Conservation (phyloP, 192 early-diverging fungal genomes). For the Coemansia sp. region DNA sequence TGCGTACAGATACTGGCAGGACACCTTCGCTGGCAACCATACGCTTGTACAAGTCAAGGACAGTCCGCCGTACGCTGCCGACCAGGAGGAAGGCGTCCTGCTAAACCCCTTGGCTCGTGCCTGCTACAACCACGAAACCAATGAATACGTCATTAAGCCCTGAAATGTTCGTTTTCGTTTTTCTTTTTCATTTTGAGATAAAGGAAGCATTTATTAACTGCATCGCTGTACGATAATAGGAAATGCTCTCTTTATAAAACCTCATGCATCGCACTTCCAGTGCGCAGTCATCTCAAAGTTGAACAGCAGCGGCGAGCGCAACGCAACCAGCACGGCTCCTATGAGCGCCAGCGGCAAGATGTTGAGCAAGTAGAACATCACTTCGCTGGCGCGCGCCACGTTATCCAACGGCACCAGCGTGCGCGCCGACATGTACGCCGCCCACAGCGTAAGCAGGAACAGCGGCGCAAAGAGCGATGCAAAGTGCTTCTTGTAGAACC, state of each 20-base stretch:
- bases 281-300: constrained; percentile 38
- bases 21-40: constrained; percentile 26
- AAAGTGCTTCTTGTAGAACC: constrained; percentile 20
- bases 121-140: constrained; percentile 10
- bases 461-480: not conserved
- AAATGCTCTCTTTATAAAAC: no score
- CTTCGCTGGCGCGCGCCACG: constrained; percentile 24
- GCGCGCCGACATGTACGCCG: constrained; percentile 15
- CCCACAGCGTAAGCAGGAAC: constrained; percentile 25
- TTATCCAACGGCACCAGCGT: constrained; percentile 22
- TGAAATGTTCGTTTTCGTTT: no score
- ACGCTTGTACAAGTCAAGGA: constrained; percentile 30
- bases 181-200: not conserved
- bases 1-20: constrained; percentile 45
- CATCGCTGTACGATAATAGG: no score
- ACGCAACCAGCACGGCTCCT: constrained; percentile 9
- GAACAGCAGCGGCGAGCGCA: constrained; percentile 27
- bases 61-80: constrained; percentile 22
- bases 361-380: constrained; percentile 18
- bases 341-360: constrained; percentile 18
- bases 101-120: constrained; percentile 32
- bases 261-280: constrained; percentile 13
- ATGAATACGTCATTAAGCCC: constrained; percentile 22
- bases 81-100: constrained; percentile 24
- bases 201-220: no score